These are phyloP conservation scores for Puccinia coronata DNA, from an alignment of 1,284 basidiomycete genomes.

Conservation along the genomic window DNA sequence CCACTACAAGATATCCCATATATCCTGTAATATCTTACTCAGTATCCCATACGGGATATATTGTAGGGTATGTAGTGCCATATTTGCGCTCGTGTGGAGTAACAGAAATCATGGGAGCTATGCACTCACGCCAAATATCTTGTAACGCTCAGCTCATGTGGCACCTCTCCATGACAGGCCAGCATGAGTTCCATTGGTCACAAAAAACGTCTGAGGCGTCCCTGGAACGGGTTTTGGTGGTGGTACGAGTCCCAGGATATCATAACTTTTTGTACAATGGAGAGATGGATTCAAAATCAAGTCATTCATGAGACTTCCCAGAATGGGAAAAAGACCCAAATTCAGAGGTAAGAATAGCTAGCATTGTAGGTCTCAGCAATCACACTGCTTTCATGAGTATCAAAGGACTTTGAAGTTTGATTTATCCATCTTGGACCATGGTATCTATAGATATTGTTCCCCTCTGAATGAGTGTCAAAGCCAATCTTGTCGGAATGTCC, in stretches of 20 bases:
- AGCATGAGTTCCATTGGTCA: constrained; percentile 32
- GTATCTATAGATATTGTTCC: constrained; percentile 38
- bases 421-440: constrained; percentile 33
- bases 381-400: constrained; percentile 25
- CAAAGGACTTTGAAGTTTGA: constrained; percentile 41
- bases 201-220: constrained; percentile 17
- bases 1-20: no score
- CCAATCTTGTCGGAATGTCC: constrained; percentile 25
- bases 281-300: background rate
- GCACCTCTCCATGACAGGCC: constrained; percentile 44
- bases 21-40: no score
- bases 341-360: constrained; percentile 3
- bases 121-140: constrained; percentile 37
- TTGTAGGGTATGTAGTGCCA: no score
- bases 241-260: constrained; percentile 9
- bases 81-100: no score
- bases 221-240: constrained; percentile 25
- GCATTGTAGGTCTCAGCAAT: constrained; percentile 35
- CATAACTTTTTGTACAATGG: constrained; percentile 4
- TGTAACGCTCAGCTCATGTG: constrained; percentile 32
- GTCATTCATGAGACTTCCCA: background rate
- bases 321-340: background rate
- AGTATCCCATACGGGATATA: no score
- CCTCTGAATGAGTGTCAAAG: constrained; percentile 34
- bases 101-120: background rate